phyloP scores from a whole-genome alignment of 2,329 filamentous ascomycete genomes.

The Colletotrichum shisoi region DNA sequence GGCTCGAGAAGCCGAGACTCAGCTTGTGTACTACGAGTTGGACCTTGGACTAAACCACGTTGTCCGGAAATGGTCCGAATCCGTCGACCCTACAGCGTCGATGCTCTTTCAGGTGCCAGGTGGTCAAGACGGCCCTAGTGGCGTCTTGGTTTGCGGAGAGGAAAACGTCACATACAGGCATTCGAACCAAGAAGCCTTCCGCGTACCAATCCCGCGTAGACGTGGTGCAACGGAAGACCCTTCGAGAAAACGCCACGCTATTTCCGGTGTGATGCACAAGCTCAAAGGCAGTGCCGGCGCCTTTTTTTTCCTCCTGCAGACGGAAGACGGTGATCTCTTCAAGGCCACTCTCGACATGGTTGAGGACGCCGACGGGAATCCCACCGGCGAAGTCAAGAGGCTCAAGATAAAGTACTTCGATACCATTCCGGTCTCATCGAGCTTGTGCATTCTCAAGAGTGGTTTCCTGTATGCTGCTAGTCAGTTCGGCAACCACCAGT shows the following conservation, averaged over 20 bases:
- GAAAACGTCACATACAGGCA: constrained; percentile 98
- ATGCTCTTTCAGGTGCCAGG: constrained; percentile 95
- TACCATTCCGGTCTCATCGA: constrained; percentile 87
- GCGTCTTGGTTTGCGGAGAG: constrained; percentile 92
- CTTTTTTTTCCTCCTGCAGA: constrained; percentile 96
- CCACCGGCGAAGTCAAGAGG: constrained; percentile 80
- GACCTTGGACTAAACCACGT: constrained; percentile 97
- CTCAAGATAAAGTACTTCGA: constrained; percentile 98
- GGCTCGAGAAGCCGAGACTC: constrained; percentile 82
- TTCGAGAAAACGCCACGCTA: constrained; percentile 84
- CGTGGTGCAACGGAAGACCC: constrained; percentile 91
- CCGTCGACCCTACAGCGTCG: constrained; percentile 87
- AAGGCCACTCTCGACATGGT: constrained; percentile 94
- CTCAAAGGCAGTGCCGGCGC: constrained; percentile 81
- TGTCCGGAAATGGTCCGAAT: constrained; percentile 93
- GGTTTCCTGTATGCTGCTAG: constrained; percentile 93
- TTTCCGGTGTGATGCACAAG: constrained; percentile 96
- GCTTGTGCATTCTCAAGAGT: constrained; percentile 90
- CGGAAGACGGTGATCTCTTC: constrained; percentile 97
- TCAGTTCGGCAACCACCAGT: constrained; percentile 90
- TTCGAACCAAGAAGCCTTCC: constrained; percentile 88
- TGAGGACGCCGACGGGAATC: constrained; percentile 78
- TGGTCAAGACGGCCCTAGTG: constrained; percentile 90
- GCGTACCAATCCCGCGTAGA: constrained; percentile 86
- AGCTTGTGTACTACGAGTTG: constrained; percentile 95